Conservation (phyloP, 2,329 filamentous ascomycete genomes). For the Penicillium sp. region DNA sequence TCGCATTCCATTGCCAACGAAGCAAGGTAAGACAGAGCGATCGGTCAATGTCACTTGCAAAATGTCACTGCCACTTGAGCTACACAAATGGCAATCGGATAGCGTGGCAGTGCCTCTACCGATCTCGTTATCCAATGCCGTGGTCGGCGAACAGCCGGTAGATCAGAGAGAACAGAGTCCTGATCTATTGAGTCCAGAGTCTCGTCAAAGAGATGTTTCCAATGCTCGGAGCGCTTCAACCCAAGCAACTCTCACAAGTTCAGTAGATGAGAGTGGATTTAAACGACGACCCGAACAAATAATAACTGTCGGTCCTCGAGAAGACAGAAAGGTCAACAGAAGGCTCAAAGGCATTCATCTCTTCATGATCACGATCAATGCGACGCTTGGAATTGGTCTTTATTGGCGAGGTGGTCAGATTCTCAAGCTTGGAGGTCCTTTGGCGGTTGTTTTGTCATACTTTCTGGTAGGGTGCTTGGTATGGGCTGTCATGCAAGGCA, state of each 20-base stretch:
- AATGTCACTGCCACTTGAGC: background rate
- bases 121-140: background rate
- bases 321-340: background rate
- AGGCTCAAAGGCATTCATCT: constrained; percentile 26
- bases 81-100: background rate
- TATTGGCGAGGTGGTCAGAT: constrained; percentile 34
- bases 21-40: background rate
- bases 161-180: background rate
- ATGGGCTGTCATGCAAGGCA: constrained; percentile 41
- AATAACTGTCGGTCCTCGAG: background rate
- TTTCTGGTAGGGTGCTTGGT: constrained; percentile 32
- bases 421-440: constrained; percentile 36
- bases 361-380: constrained; percentile 39
- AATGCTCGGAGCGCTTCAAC: background rate
- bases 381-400: constrained; percentile 35
- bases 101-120: background rate
- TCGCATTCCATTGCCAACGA: background rate
- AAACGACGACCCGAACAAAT: background rate
- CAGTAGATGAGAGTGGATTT: background rate
- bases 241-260: background rate
- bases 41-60: background rate
- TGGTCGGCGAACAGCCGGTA: background rate
- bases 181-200: background rate
- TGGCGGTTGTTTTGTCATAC: constrained; percentile 34
- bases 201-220: background rate